Evolutionary conservation across 768 basidiomycete species (phyloP), one percentile per base, ranked within the genome.

Genomic region (Pisolithus albus): DNA sequence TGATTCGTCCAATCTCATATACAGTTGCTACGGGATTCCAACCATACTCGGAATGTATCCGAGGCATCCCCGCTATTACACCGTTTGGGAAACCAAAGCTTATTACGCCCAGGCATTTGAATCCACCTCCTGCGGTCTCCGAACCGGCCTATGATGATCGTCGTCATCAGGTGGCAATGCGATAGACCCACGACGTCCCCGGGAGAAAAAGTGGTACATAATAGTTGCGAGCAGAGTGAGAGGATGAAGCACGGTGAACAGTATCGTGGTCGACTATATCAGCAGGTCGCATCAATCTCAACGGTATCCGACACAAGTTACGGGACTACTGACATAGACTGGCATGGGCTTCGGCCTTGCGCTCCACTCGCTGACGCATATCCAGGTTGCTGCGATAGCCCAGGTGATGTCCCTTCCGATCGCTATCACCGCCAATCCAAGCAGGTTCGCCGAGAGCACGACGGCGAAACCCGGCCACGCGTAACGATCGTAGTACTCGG

Each of bases 391-490:
- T 0, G 84, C 84, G 13, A 83, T 72, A 34, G 82, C 81, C 85
- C 86, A 89, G 0, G 89, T 83, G 46, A 90, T 67, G 58, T 91
- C 89, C 3, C 77, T 70, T 1, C 82, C 72, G 1, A 78, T n/a
- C 3, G 76, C 59, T 36, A 88, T 64, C 28, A 86, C 75, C 34
- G 82, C 32, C 0, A 87, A 59, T 3, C 79, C 79, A 53, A 80
- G 51, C 40, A 80, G 36, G 62, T 94, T 91, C 4, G 83, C 80
- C 7, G 74, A 74, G 8, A 84, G 69, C 24, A 92, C 70, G 19
- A 84, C 80, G 2, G 77, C 81, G 42, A 93, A 83, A 0, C 86
- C 92, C 0, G 83, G 73, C 82, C 85, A 91, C 1, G 82, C 74
- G 55, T 87, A 79, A 47, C 75, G 77, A 1, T 64, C 70, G 38